Percentiles rank a stretch among this genome's conserved stretches.
These are phyloP conservation scores for Solanum arcanum DNA, from an alignment of 257 asterid genomes.

Conservation along the genomic window DNA sequence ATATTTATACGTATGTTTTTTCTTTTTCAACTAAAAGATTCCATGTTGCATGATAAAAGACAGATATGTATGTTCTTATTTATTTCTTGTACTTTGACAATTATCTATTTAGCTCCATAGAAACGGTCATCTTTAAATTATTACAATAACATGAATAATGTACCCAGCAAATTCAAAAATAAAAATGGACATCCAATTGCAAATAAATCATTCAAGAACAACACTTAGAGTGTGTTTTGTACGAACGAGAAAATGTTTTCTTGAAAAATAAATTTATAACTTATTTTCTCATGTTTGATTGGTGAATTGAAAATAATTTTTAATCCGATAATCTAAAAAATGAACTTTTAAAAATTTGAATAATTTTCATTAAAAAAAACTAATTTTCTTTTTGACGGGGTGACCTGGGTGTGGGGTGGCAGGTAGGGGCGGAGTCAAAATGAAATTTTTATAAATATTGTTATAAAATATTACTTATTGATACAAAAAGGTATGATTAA, in stretches of 20 bases:
- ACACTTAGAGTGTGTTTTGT: neutral
- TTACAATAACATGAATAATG: neutral
- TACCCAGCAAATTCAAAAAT: neutral
- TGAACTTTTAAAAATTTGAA: too few relatives aligned
- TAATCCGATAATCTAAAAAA: too few relatives aligned
- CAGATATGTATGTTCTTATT: neutral
- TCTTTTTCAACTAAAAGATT: neutral
- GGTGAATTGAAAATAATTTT: too few relatives aligned
- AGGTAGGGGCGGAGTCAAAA: too few relatives aligned
- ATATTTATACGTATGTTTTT: neutral
- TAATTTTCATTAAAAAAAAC: too few relatives aligned
- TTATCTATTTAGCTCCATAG: neutral
- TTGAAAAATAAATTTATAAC: too few relatives aligned
- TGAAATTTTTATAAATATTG: neutral
- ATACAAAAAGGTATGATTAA: neutral
- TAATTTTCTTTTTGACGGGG: too few relatives aligned
- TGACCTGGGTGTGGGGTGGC: too few relatives aligned
- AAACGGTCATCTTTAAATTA: too few relatives aligned
- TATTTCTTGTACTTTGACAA: neutral
- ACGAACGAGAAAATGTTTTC: too few relatives aligned
- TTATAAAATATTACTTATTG: neutral
- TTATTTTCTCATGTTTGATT: too few relatives aligned
- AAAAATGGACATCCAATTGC: neutral
- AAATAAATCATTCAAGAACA: neutral
- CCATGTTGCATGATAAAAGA: neutral